phyloP scores from a whole-genome alignment of 1,139 yeast species.

The Saccharomyces hybrid region DNA sequence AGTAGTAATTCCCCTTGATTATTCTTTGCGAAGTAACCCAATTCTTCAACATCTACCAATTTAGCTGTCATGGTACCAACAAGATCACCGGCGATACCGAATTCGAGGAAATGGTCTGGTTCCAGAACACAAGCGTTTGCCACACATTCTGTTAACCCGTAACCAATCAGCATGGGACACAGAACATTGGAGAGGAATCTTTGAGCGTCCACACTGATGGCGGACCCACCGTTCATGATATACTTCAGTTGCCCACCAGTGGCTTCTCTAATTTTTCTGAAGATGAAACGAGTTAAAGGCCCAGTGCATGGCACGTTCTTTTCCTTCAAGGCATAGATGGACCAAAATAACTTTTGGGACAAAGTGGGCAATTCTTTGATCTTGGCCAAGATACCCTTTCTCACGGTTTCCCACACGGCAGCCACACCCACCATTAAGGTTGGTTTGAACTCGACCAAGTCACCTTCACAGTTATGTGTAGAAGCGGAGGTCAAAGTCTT shows the following conservation, averaged over 20 bases:
- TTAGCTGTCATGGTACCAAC: slow-evolving; percentile 81
- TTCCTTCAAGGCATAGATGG: slow-evolving; percentile 58
- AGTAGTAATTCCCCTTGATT: slow-evolving; percentile 89
- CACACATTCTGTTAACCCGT: slow-evolving; percentile 93
- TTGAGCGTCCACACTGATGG: slow-evolving; percentile 82
- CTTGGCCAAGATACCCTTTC: slow-evolving; percentile 83
- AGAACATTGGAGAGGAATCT: slow-evolving; percentile 65
- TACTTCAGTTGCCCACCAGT: slow-evolving; percentile 83
- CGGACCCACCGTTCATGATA: slow-evolving; percentile 90
- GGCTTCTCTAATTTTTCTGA: slow-evolving; percentile 85
- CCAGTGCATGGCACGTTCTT: slow-evolving; percentile 62
- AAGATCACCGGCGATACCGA: slow-evolving; percentile 72
- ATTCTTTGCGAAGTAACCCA: slow-evolving; percentile 85
- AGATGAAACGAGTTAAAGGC: slow-evolving; percentile 56
- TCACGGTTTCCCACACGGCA: slow-evolving; percentile 94
- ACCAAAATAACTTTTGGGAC: slow-evolving; percentile 82
- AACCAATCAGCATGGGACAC: slow-evolving; percentile 89
- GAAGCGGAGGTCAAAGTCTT: slow-evolving; percentile 82
- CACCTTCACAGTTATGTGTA: slow-evolving; percentile 80
- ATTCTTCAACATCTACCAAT: slow-evolving; percentile 84
- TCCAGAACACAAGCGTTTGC: slow-evolving; percentile 76
- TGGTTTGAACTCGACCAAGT: slow-evolving; percentile 79
- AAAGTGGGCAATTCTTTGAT: slow-evolving; percentile 60
- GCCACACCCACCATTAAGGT: slow-evolving; percentile 98
- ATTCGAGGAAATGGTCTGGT: slow-evolving; percentile 41